These are phyloP conservation scores for Fragaria iinumae DNA, from an alignment of 306 rosid genomes.

Conservation along the genomic window DNA sequence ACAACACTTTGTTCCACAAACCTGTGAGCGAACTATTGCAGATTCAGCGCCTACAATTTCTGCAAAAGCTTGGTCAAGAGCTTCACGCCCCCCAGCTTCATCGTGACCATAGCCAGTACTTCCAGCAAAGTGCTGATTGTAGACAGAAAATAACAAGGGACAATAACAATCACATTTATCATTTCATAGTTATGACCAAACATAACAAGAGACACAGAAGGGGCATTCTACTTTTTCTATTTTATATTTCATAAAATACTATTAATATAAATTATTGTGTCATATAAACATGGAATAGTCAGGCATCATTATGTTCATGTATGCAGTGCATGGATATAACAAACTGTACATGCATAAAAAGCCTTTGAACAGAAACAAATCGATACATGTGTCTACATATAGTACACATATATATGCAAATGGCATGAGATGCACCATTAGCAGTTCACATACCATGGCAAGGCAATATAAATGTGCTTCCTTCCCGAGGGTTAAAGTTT, in stretches of 20 bases:
- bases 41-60: conserved; percentile 90
- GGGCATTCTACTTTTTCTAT: not conserved
- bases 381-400: not conserved
- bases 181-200: not conserved
- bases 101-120: conserved; percentile 97
- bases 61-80: conserved; percentile 91
- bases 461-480: not conserved
- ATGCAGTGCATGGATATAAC: not conserved
- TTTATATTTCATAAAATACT: too few species aligned
- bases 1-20: conserved; percentile 14
- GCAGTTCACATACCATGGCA: not conserved
- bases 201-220: not conserved
- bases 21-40: conserved; percentile 95
- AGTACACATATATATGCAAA: not conserved
- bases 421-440: not conserved
- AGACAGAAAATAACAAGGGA: too few species aligned
- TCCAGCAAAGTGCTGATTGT: conserved; percentile 74
- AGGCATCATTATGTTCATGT: not conserved
- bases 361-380: not conserved
- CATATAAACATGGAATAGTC: not conserved
- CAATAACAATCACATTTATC: not conserved
- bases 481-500: not conserved
- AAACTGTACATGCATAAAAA: not conserved
- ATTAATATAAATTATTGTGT: not conserved
- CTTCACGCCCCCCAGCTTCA: conserved; percentile 96